Percentiles rank a stretch among this genome's conserved stretches.
Conservation (phyloP, 176 grass and related monocot species). For the Avena atlantica region DNA sequence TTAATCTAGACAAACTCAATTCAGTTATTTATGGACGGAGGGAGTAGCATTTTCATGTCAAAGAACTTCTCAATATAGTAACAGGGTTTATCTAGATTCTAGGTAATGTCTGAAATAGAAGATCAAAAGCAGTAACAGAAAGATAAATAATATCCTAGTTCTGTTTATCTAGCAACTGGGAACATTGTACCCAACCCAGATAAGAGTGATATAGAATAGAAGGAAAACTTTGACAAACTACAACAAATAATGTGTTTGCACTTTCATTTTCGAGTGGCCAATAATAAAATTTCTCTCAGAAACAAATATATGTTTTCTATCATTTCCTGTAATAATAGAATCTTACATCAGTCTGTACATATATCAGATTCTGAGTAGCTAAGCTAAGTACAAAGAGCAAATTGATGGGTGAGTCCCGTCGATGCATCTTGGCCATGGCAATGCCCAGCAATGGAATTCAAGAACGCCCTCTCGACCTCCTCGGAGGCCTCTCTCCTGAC, state of each 20-base stretch:
- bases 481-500: slow-evolving; percentile 48
- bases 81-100: not conserved
- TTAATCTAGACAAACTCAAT: too few relatives aligned
- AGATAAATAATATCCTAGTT: not conserved
- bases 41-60: not conserved
- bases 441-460: slow-evolving; percentile 51
- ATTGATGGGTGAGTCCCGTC: not conserved
- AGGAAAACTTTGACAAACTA: not conserved
- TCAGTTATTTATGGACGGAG: too few relatives aligned
- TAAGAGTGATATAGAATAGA: not conserved
- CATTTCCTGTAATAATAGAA: not conserved
- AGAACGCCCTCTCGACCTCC: slow-evolving; percentile 55
- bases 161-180: not conserved
- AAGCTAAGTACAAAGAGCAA: slow-evolving; percentile 20
- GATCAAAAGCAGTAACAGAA: not conserved
- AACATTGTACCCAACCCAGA: not conserved
- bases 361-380: not conserved
- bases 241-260: not conserved
- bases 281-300: not conserved
- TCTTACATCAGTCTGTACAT: not conserved
- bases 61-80: not conserved
- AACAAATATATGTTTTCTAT: not conserved
- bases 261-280: not conserved
- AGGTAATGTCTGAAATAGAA: not conserved
- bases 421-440: slow-evolving; percentile 24